These are phyloP conservation scores for Beauveria asiatica DNA, from an alignment of 2,329 filamentous ascomycete species.

Conservation along the genomic window DNA sequence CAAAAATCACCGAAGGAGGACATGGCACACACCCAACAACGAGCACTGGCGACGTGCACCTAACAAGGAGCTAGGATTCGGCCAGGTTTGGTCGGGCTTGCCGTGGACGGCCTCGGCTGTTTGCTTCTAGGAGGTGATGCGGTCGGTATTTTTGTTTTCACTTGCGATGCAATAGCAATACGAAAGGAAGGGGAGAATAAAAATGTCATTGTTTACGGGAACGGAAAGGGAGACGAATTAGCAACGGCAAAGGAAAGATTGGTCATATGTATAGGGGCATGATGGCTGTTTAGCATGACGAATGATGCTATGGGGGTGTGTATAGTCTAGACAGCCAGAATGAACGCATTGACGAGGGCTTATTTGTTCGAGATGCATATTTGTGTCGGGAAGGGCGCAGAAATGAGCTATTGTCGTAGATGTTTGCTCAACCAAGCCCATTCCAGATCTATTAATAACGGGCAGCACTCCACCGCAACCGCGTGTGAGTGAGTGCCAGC, in stretches of 20 bases:
- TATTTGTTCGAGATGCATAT: not conserved
- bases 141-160: constrained; percentile 11
- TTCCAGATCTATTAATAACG: not conserved
- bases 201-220: constrained; percentile 9
- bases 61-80: not conserved
- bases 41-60: constrained; percentile 1
- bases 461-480: not conserved
- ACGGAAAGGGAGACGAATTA: constrained; percentile 10
- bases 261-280: constrained; percentile 11
- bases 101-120: constrained; percentile 9
- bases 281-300: constrained; percentile 10
- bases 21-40: not conserved
- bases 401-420: no score
- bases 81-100: not conserved
- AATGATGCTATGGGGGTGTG: constrained; percentile 1
- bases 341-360: constrained; percentile 9
- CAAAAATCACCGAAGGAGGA: constrained; percentile 5
- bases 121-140: constrained; percentile 5
- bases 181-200: constrained; percentile 7
- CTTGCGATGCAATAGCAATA: constrained; percentile 9
- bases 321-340: constrained; percentile 13
- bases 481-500: not conserved
- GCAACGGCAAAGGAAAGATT: constrained; percentile 11
- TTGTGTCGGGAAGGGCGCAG: not conserved
- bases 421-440: not conserved